Evolutionary conservation across 768 basidiomycete genomes (phyloP).

Genomic region (Stropharia rugosoannulata): DNA sequence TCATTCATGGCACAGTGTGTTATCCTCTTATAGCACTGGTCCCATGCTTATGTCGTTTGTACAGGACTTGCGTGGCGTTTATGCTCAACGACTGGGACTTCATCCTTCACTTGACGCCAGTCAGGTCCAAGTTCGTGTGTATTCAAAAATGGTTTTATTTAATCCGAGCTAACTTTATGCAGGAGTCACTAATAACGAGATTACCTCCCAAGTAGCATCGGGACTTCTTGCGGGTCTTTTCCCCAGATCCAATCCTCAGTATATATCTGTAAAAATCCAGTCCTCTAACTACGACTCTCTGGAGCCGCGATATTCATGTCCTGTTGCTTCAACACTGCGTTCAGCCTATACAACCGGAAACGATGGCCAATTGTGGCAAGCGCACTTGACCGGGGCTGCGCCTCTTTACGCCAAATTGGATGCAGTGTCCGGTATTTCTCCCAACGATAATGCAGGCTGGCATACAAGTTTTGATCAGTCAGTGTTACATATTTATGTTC

Average conservation of each 20-base stretch:
- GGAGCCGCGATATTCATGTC: constrained; percentile 45
- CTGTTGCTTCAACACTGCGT: constrained; percentile 31
- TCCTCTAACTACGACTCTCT: constrained; percentile 43
- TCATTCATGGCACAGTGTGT: constrained; percentile 41
- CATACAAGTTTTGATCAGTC: constrained; percentile 52
- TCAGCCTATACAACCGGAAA: constrained; percentile 37
- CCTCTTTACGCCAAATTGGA: constrained; percentile 42
- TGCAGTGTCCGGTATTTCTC: constrained; percentile 38
- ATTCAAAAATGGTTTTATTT: not conserved
- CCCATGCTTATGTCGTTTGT: not conserved
- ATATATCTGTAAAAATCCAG: constrained; percentile 36
- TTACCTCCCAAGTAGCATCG: constrained; percentile 52
- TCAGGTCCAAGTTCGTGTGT: constrained; percentile 37
- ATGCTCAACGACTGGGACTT: constrained; percentile 40
- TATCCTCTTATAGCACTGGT: not conserved
- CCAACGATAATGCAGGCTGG: constrained; percentile 43
- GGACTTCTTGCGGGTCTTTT: constrained; percentile 46
- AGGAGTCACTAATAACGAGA: constrained; percentile 53
- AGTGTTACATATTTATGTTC: constrained; percentile 12
- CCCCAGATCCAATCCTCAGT: constrained; percentile 29
- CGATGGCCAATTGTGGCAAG: constrained; percentile 36
- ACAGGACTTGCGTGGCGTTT: constrained; percentile 44
- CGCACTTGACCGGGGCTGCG: constrained; percentile 37
- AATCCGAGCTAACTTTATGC: not conserved
- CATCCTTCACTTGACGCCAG: constrained; percentile 28